A percentile compares a stretch with the other conserved stretches of the same genome.
Conservation (phyloP, 2,329 filamentous ascomycete species). For the Conoideocrella luteorostrata region DNA sequence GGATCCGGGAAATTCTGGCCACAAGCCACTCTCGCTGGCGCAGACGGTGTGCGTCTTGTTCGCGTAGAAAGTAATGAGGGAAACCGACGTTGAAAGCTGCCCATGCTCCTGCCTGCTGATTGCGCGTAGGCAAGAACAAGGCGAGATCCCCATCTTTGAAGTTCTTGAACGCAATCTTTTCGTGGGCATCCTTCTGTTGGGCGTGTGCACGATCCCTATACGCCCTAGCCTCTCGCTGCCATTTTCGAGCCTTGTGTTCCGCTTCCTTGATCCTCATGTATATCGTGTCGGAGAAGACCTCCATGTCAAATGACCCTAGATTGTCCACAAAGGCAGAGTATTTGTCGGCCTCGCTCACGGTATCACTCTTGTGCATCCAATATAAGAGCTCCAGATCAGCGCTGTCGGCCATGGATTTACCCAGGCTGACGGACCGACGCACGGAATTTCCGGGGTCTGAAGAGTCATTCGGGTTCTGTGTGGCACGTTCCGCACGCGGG, state of each 20-base stretch:
- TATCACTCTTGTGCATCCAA: slow-evolving; percentile 69
- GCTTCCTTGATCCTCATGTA: slow-evolving; percentile 89
- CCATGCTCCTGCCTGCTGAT: slow-evolving; percentile 92
- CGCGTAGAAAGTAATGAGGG: slow-evolving; percentile 92
- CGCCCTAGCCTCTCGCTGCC: slow-evolving; percentile 78
- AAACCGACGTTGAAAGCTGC: slow-evolving; percentile 97
- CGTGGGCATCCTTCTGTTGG: slow-evolving; percentile 77
- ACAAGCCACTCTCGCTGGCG: slow-evolving; percentile 79
- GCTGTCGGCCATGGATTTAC: slow-evolving; percentile 51
- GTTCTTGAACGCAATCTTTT: slow-evolving; percentile 91
- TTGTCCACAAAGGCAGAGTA: slow-evolving; percentile 70
- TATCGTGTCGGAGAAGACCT: slow-evolving; percentile 77
- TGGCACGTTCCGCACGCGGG: slow-evolving; percentile 50
- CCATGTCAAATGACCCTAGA: slow-evolving; percentile 73
- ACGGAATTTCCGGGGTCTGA: slow-evolving; percentile 49
- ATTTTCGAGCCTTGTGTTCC: slow-evolving; percentile 87
- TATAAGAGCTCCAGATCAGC: slow-evolving; percentile 68
- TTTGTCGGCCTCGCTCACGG: slow-evolving; percentile 61
- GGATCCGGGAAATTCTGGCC: slow-evolving; percentile 82
- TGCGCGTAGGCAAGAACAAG: slow-evolving; percentile 87
- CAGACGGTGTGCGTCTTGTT: slow-evolving; percentile 83
- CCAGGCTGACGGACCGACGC: slow-evolving; percentile 47
- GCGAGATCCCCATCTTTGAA: slow-evolving; percentile 97
- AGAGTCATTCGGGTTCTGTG: slow-evolving; percentile 51
- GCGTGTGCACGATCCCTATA: slow-evolving; percentile 83